phyloP scores from a whole-genome alignment of 1,139 yeast genomes.

The Zygotorulaspora mrakii region DNA sequence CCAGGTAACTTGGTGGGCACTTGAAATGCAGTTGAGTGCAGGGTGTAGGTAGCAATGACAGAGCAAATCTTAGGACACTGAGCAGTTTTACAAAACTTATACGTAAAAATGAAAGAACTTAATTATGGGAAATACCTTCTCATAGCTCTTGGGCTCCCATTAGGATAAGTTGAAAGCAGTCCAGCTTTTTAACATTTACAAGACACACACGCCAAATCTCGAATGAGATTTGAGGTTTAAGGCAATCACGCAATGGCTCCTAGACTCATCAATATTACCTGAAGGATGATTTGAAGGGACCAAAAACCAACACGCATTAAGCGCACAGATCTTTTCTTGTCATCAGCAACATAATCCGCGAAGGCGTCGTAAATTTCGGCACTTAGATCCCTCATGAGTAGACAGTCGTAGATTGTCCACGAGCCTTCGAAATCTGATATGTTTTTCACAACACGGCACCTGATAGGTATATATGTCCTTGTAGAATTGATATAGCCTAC shows the following conservation, averaged over 20 bases:
- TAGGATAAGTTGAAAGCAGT: too few relatives aligned
- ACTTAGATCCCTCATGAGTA: conserved; percentile 86
- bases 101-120: too few relatives aligned
- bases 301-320: conserved; percentile 87
- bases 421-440: conserved; percentile 85
- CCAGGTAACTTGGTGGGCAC: too few relatives aligned
- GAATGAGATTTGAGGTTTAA: background rate
- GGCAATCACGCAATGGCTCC: conserved; percentile 56
- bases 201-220: too few relatives aligned
- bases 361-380: conserved; percentile 89
- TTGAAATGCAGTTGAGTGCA: too few relatives aligned
- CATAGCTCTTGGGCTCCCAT: too few relatives aligned
- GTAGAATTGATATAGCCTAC: conserved; percentile 91
- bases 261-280: conserved; percentile 73
- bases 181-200: too few relatives aligned
- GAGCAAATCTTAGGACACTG: too few relatives aligned
- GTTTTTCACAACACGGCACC: conserved; percentile 78
- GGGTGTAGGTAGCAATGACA: too few relatives aligned
- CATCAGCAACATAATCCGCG: conserved; percentile 83
- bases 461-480: conserved; percentile 83
- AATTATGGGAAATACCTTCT: too few relatives aligned
- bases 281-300: conserved; percentile 83
- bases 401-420: conserved; percentile 92
- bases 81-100: too few relatives aligned
- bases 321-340: conserved; percentile 66